Conservation (phyloP, 1,139 yeast species). For the Pichia sp. region DNA sequence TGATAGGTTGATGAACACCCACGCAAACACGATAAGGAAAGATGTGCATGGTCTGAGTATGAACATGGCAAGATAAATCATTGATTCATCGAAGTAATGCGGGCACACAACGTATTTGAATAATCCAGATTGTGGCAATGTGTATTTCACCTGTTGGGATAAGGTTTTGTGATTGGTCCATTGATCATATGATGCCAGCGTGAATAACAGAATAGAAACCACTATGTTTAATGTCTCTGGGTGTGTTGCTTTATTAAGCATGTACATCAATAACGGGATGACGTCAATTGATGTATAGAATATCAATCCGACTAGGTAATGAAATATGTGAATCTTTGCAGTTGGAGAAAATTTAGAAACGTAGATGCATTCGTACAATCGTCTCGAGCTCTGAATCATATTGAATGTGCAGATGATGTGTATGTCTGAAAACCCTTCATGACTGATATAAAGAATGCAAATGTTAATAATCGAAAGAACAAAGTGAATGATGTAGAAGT, state of each 20-base stretch:
- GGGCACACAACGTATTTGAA: slow-evolving; percentile 64
- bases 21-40: slow-evolving; percentile 36
- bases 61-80: slow-evolving; percentile 51
- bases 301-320: slow-evolving; percentile 69
- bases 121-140: slow-evolving; percentile 54
- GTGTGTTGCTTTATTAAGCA: neutral
- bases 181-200: slow-evolving; percentile 50
- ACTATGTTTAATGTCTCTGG: neutral
- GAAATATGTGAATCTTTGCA: slow-evolving; percentile 70
- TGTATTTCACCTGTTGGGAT: slow-evolving; percentile 62
- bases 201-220: neutral
- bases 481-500: slow-evolving; percentile 43
- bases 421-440: neutral
- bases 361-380: slow-evolving; percentile 58
- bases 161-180: slow-evolving; percentile 56
- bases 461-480: slow-evolving; percentile 7
- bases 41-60: slow-evolving; percentile 19
- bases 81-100: slow-evolving; percentile 76
- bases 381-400: slow-evolving; percentile 58
- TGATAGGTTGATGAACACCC: slow-evolving; percentile 63
- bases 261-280: slow-evolving; percentile 26
- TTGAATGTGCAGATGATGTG: slow-evolving; percentile 34
- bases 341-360: slow-evolving; percentile 47
- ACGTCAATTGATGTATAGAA: slow-evolving; percentile 52
- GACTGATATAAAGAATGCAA: neutral